Evolutionary conservation across 192 early-diverging fungal genomes (phyloP).

Genomic region (Neocallimastix lanati): DNA sequence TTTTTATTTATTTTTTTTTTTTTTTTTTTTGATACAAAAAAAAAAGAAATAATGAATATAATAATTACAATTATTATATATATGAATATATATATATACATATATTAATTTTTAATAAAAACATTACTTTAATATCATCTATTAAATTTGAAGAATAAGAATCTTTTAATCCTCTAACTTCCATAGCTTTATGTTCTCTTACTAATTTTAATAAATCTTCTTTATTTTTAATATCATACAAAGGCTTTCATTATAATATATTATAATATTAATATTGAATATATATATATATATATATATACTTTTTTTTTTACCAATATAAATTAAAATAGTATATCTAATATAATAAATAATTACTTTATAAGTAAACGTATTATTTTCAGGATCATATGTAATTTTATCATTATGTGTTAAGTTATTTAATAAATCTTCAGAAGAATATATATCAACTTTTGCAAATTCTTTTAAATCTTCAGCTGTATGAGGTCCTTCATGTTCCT

Average conservation of each 20-base stretch:
- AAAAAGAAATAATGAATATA: neutral
- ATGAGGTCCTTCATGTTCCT: neutral
- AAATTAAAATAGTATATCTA: neutral
- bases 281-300: neutral
- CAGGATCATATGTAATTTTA: conserved; percentile 38
- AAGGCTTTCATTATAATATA: conserved; percentile 14
- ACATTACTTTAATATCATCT: neutral
- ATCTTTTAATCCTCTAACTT: conserved; percentile 55
- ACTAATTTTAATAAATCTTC: conserved; percentile 52
- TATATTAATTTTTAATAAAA: no score
- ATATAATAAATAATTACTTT: conserved; percentile 15
- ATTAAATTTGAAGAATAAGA: conserved; percentile 36
- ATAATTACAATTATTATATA: neutral
- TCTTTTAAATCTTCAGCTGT: neutral
- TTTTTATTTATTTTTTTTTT: no score
- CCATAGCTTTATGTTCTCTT: conserved; percentile 37
- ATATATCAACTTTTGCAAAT: neutral
- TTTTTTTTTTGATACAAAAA: conserved; percentile 17
- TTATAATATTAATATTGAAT: neutral
- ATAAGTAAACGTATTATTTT: conserved; percentile 44
- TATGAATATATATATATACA: no score
- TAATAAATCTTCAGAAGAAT: neutral
- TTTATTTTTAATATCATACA: conserved; percentile 45
- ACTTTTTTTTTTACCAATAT: neutral
- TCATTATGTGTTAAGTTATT: conserved; percentile 6